phyloP scores from a whole-genome alignment of 2,329 filamentous ascomycete genomes.

The Periconia sp. region DNA sequence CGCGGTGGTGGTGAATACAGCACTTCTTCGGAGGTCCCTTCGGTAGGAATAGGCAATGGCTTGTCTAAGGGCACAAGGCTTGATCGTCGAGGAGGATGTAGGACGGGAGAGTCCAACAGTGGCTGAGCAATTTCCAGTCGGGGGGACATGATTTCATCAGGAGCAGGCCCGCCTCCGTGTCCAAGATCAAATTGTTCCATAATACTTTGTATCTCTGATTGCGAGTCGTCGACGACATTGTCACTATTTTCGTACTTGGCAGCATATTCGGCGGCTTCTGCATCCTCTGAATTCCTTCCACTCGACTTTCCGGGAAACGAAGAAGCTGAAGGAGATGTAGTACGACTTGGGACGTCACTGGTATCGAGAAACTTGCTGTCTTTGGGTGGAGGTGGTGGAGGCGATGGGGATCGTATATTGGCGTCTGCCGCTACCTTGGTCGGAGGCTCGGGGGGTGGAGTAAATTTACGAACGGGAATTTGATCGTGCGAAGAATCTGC shows the following conservation, averaged over 20 bases:
- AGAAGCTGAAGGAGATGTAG: conserved; percentile 35
- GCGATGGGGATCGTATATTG: conserved; percentile 37
- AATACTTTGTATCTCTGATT: conserved; percentile 91
- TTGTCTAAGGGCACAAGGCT: conserved; percentile 74
- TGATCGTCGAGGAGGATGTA: conserved; percentile 80
- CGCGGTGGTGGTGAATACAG: conserved; percentile 19
- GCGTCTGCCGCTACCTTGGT: conserved; percentile 31
- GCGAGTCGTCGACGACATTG: conserved; percentile 59
- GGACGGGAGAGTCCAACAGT: conserved; percentile 64
- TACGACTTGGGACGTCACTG: conserved; percentile 45
- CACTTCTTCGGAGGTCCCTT: conserved; percentile 23
- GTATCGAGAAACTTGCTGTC: conserved; percentile 54
- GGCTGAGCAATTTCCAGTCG: conserved; percentile 81
- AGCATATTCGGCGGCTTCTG: conserved; percentile 44
- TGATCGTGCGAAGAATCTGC: neutral
- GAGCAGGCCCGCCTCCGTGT: conserved; percentile 68
- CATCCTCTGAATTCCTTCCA: conserved; percentile 41
- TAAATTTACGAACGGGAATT: conserved; percentile 17
- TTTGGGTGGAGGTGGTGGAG: conserved; percentile 54
- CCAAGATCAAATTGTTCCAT: conserved; percentile 92
- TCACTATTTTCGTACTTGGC: conserved; percentile 50
- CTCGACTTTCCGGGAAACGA: conserved; percentile 40
- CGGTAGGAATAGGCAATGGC: conserved; percentile 33
- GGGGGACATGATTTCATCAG: conserved; percentile 90
- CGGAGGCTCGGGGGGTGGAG: conserved; percentile 22